Conservation (phyloP, 2,329 filamentous ascomycete genomes). For the Byssochlamys sp. region DNA sequence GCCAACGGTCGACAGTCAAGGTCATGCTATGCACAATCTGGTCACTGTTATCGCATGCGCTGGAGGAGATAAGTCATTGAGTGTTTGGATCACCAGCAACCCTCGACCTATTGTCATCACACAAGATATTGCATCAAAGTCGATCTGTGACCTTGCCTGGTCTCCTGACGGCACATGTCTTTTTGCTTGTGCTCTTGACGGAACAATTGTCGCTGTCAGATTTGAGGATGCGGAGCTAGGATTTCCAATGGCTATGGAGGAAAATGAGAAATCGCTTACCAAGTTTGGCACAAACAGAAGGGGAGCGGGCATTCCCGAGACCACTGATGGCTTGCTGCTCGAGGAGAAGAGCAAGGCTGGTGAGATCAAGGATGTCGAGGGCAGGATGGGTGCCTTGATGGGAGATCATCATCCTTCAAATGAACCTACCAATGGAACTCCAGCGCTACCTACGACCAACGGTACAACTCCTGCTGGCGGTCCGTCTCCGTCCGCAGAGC, state of each 20-base stretch:
- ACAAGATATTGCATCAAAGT: constrained; percentile 79
- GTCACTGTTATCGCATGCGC: constrained; percentile 95
- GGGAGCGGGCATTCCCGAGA: constrained; percentile 83
- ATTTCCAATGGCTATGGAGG: constrained; percentile 72
- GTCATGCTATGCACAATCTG: constrained; percentile 37
- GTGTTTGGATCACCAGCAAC: constrained; percentile 95
- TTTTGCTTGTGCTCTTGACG: constrained; percentile 80
- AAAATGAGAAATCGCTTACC: constrained; percentile 84
- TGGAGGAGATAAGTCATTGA: constrained; percentile 90
- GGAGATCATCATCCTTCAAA: constrained; percentile 59
- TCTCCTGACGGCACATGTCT: constrained; percentile 80
- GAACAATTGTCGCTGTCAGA: constrained; percentile 68
- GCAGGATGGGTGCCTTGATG: constrained; percentile 97
- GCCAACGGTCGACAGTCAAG: constrained; percentile 35
- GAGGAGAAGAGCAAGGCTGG: constrained; percentile 89
- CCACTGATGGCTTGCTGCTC: constrained; percentile 74
- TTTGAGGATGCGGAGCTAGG: constrained; percentile 85
- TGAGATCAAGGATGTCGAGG: constrained; percentile 80
- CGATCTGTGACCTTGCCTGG: constrained; percentile 91
- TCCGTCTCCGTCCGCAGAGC: constrained; percentile 19
- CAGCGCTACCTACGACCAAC: constrained; percentile 34
- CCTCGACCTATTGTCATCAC: constrained; percentile 82
- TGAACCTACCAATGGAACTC: constrained; percentile 40
- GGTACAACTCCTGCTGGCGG: constrained; percentile 30
- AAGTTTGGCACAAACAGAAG: constrained; percentile 85